A percentile compares a stretch with the other conserved stretches of the same genome.
phyloP scores from a whole-genome alignment of 2,329 filamentous ascomycete species.

The Orbilia brochopaga region DNA sequence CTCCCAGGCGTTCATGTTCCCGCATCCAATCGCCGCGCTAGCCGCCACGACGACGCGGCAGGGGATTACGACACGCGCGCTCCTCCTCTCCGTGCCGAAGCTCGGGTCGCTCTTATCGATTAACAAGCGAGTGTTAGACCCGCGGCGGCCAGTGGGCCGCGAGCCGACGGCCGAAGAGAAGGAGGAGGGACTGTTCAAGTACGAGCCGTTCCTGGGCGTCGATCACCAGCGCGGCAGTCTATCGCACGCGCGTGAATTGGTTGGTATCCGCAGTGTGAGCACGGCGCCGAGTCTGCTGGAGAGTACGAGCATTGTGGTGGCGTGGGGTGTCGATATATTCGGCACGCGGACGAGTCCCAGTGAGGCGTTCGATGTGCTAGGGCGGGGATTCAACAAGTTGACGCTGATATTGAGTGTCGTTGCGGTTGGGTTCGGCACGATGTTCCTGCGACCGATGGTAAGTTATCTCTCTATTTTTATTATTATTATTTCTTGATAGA shows the following conservation, averaged over 20 bases:
- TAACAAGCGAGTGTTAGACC: constrained; percentile 78
- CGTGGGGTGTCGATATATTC: constrained; percentile 86
- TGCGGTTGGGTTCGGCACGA: constrained; percentile 76
- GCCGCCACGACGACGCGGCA: constrained; percentile 87
- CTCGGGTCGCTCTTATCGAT: constrained; percentile 76
- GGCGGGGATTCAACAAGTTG: constrained; percentile 90
- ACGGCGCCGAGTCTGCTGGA: constrained; percentile 81
- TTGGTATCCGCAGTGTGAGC: constrained; percentile 75
- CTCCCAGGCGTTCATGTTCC: constrained; percentile 80
- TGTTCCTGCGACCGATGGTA: constrained; percentile 84
- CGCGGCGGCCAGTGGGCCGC: constrained; percentile 81
- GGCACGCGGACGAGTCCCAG: constrained; percentile 86
- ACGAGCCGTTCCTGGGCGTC: constrained; percentile 78
- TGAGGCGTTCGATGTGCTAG: constrained; percentile 87
- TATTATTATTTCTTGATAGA: background rate
- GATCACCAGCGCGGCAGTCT: constrained; percentile 76
- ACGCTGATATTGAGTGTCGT: constrained; percentile 83
- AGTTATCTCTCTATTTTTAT: constrained; percentile 57
- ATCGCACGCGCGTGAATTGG: constrained; percentile 79
- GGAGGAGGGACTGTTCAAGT: constrained; percentile 81
- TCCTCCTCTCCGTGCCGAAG: constrained; percentile 72
- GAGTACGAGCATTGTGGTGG: constrained; percentile 88
- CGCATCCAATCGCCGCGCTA: constrained; percentile 77
- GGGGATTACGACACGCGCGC: constrained; percentile 82
- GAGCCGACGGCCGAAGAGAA: constrained; percentile 79